phyloP scores from a whole-genome alignment of 2,329 filamentous ascomycete genomes.

The Aspergillus texensis region DNA sequence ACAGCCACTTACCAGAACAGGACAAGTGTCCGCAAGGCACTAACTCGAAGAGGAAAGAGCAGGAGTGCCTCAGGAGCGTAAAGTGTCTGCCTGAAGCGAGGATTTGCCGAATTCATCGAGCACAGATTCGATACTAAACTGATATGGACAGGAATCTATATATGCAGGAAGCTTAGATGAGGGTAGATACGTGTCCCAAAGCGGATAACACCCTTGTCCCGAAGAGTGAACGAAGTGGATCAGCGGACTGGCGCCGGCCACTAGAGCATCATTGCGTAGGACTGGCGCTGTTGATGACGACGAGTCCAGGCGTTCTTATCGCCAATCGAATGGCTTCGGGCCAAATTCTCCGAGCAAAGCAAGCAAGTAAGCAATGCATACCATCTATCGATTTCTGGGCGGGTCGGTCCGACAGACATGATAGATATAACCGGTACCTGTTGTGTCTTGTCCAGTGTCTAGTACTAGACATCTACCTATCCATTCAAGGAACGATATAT shows the following conservation, averaged over 20 bases:
- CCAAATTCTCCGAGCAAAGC: constrained; percentile 1
- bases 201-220: neutral
- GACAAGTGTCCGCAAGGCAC: constrained; percentile 27
- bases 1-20: constrained; percentile 21
- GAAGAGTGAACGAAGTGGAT: neutral
- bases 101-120: constrained; percentile 2
- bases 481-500: no score
- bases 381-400: constrained; percentile 1
- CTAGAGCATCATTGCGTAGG: constrained; percentile 12
- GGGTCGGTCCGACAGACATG: constrained; percentile 4
- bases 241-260: neutral
- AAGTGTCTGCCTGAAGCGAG: constrained; percentile 6
- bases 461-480: no score
- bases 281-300: constrained; percentile 14
- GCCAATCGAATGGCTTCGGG: neutral
- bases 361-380: constrained; percentile 5
- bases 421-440: neutral
- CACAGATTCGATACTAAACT: neutral
- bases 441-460: no score
- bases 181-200: neutral
- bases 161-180: constrained; percentile 4
- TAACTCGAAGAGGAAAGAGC: constrained; percentile 19
- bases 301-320: constrained; percentile 1
- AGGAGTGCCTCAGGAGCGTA: constrained; percentile 17
- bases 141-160: neutral